Evolutionary conservation across 2,329 filamentous ascomycete species (phyloP).

Genomic region (Alternaria infectoria): DNA sequence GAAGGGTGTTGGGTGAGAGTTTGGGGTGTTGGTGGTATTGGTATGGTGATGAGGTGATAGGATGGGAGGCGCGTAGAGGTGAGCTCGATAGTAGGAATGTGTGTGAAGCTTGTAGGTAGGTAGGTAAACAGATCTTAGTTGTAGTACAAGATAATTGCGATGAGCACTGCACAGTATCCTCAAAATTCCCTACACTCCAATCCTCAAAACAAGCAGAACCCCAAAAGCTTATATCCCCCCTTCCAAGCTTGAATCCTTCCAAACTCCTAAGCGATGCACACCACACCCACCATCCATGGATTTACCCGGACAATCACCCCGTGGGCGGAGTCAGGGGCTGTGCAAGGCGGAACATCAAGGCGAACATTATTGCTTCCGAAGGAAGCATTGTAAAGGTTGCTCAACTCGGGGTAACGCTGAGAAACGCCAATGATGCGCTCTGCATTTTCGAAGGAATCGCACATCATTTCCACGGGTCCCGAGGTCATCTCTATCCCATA

Average conservation of each 20-base stretch:
- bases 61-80: neutral
- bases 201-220: neutral
- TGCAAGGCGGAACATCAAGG: neutral
- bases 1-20: too few relatives aligned
- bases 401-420: neutral
- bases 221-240: neutral
- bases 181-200: neutral
- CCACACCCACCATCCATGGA: neutral
- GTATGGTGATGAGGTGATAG: neutral
- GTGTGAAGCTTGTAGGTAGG: neutral
- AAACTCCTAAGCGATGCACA: neutral
- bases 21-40: neutral
- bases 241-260: neutral
- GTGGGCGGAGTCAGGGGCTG: neutral
- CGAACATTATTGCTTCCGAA: neutral
- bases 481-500: too few relatives aligned
- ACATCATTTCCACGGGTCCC: too few relatives aligned
- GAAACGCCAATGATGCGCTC: neutral
- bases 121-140: neutral
- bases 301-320: neutral
- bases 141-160: neutral
- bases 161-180: neutral
- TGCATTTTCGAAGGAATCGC: neutral
- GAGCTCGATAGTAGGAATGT: rapidly evolving
- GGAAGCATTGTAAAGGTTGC: neutral